Conservation (phyloP, 1,139 yeast species). For the Wickerhamiella infanticola region DNA sequence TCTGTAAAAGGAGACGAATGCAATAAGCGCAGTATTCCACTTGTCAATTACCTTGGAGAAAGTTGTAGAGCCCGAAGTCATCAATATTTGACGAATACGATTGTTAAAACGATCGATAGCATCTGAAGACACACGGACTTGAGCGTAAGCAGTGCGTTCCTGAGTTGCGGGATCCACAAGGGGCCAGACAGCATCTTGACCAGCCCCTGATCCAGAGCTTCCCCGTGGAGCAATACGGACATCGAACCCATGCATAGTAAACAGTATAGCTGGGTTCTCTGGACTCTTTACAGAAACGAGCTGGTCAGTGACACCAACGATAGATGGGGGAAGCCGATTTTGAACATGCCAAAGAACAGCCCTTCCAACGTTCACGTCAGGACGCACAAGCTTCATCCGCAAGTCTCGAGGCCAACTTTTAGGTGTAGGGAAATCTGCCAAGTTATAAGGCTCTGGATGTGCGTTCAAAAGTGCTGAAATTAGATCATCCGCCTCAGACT, state of each 20-base stretch:
- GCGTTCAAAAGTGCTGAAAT: constrained; percentile 64
- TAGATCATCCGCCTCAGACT: constrained; percentile 59
- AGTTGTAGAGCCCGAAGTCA: constrained; percentile 94
- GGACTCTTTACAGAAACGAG: constrained; percentile 77
- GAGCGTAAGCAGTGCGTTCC: constrained; percentile 85
- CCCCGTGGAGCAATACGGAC: constrained; percentile 67
- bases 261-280: constrained; percentile 77
- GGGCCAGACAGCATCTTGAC: constrained; percentile 84
- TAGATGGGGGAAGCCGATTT: constrained; percentile 60
- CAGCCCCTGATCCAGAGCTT: constrained; percentile 35
- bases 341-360: constrained; percentile 88
- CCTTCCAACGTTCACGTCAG: constrained; percentile 82
- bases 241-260: constrained; percentile 92
- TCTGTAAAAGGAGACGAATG: constrained; percentile 76
- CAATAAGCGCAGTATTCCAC: constrained; percentile 88
- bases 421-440: constrained; percentile 77
- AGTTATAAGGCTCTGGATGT: constrained; percentile 76
- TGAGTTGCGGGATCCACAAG: constrained; percentile 53
- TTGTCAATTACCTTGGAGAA: constrained; percentile 88
- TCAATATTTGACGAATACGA: constrained; percentile 73
- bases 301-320: constrained; percentile 53
- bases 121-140: constrained; percentile 62
- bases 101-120: constrained; percentile 71
- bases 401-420: constrained; percentile 92
- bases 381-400: constrained; percentile 80